These are phyloP conservation scores for Desmodesmus armatus DNA, from an alignment of 139 green algal genomes.

Conservation along the genomic window DNA sequence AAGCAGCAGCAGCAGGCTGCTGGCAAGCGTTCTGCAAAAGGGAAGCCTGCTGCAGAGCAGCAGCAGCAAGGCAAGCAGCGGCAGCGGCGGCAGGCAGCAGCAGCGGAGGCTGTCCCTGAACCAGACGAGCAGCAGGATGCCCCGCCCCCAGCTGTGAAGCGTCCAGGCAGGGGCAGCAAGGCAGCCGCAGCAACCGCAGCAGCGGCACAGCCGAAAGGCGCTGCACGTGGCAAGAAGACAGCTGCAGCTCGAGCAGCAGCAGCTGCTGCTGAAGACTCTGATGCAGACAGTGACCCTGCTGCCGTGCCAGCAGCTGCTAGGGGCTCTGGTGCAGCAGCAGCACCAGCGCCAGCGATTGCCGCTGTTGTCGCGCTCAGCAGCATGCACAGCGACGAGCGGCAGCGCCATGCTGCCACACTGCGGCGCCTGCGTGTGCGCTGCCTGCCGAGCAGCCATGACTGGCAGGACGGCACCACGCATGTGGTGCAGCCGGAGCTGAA, in stretches of 20 bases:
- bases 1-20: too few species aligned
- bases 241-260: constrained; percentile 5
- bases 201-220: neutral
- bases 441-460: constrained; percentile 9
- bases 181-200: neutral
- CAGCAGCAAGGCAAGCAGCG: too few species aligned
- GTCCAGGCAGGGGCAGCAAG: too few species aligned
- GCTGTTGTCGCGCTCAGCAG: constrained; percentile 6
- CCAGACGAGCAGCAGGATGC: too few species aligned
- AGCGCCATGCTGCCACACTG: neutral
- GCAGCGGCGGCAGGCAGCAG: too few species aligned
- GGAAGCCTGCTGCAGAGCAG: neutral
- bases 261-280: neutral
- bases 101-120: too few species aligned
- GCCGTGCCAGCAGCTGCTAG: neutral
- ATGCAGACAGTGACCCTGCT: neutral
- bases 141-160: too few species aligned
- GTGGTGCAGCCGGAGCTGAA: constrained; percentile 8
- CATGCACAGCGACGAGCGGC: constrained; percentile 19
- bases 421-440: neutral
- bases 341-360: neutral
- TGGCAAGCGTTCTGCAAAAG: too few species aligned
- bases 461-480: constrained; percentile 24
- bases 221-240: neutral
- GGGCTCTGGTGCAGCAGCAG: neutral